phyloP scores from a whole-genome alignment of 2,329 filamentous ascomycete species.

The Cordyceps fumosorosea region DNA sequence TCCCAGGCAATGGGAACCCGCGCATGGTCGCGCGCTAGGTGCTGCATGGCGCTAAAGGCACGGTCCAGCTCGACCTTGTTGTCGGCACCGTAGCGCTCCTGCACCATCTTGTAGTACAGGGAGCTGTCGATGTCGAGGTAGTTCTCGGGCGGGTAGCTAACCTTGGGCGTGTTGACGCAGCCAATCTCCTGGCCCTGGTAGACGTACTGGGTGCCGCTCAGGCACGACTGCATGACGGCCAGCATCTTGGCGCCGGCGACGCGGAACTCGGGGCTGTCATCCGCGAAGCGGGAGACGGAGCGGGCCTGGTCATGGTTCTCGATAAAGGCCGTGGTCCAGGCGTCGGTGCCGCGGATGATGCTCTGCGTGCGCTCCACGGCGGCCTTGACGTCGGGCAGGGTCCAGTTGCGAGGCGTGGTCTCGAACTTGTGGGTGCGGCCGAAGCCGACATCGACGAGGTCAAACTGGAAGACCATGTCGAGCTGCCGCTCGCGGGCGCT shows the following conservation, averaged over 20 bases:
- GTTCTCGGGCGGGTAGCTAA: slow-evolving; percentile 53
- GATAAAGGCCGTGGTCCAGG: slow-evolving; percentile 59
- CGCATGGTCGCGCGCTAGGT: slow-evolving; percentile 51
- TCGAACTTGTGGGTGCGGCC: slow-evolving; percentile 46
- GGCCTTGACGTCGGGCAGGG: slow-evolving; percentile 41
- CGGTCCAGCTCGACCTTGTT: slow-evolving; percentile 30
- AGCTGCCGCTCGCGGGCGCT: slow-evolving; percentile 51
- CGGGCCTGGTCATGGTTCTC: slow-evolving; percentile 61
- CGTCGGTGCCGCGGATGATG: slow-evolving; percentile 45
- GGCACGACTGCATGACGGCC: slow-evolving; percentile 43
- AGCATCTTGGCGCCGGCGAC: slow-evolving; percentile 51
- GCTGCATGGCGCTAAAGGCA: slow-evolving; percentile 24
- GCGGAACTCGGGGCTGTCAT: slow-evolving; percentile 42
- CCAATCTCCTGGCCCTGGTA: slow-evolving; percentile 65
- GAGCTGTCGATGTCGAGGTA: slow-evolving; percentile 44
- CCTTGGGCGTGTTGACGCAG: slow-evolving; percentile 52
- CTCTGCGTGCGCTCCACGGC: slow-evolving; percentile 44
- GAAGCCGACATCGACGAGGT: slow-evolving; percentile 55
- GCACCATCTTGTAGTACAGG: slow-evolving; percentile 29
- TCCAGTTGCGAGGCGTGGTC: slow-evolving; percentile 38
- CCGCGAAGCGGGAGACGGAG: slow-evolving; percentile 48
- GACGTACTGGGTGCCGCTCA: slow-evolving; percentile 56
- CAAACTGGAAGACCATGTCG: slow-evolving; percentile 65
- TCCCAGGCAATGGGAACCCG: slow-evolving; percentile 64
- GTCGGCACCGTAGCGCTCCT: slow-evolving; percentile 21